Evolutionary conservation across 2,329 filamentous ascomycete genomes (phyloP), one percentile per base, ranked within the genome.

Genomic region (Dactylonectria macrodidyma): DNA sequence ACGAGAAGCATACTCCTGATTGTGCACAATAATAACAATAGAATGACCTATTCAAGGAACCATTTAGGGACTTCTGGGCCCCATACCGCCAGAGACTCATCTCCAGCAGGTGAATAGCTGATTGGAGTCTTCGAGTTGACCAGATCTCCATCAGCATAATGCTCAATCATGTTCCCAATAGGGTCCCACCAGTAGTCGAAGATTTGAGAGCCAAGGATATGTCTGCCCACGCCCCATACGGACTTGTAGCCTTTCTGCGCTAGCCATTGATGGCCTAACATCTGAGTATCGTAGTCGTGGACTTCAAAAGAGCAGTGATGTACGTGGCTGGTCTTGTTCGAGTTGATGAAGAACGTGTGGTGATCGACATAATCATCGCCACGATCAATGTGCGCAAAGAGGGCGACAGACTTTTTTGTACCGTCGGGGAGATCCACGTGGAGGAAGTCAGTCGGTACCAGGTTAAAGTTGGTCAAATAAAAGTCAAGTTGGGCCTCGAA

Each of bases 271-370:
- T 94, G 92, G 1, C 92, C 92, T 3, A 93, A 82, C 36, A 89
- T 84, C 82, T 93, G 91, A 5, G 89, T 88, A 76, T 94, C 91
- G 73, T 91, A 92, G 77, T 93, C 91, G 73, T 92, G 88, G 5
- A 92, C 90, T 79, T 93, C 92, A 71, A 91, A 93, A 2, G 86
- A 89, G 19, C 87, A 88, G 79, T 93, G 92, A 76, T 93, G 91
- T 2, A 93, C 86, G 76, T 91, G 89, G 66, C 77, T 81, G 57
- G 80, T 77, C 50, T 80, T 78, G 0, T 83, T 84, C 68, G 85
- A 78, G 70, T 81, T 84, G 67, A 87, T 81, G 78, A 87, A 87
- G 78, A 87, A 87, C 62, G 77, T 79, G 78, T 87, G 85, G 75
- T 87, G 85, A 73, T 87, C 85, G 34, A 86, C 84, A 60, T 81